These are phyloP conservation scores for Coniosporium tulheliwenetii DNA, from an alignment of 2,329 filamentous ascomycete genomes.

Conservation along the genomic window DNA sequence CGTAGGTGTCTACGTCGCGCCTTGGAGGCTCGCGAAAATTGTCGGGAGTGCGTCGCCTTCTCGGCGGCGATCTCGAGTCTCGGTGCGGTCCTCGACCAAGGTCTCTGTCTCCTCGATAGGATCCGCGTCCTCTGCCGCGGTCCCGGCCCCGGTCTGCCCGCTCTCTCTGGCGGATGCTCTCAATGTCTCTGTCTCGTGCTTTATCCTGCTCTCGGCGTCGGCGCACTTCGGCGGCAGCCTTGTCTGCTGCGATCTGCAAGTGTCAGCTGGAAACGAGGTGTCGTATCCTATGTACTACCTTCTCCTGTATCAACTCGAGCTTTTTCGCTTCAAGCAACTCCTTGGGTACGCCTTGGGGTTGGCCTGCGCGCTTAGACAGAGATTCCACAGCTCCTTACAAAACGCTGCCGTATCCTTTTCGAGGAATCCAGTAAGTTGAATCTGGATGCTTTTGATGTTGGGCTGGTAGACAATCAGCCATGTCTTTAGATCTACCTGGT, in stretches of 20 bases:
- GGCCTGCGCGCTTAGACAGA: slow-evolving; percentile 77
- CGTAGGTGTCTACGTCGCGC: slow-evolving; percentile 40
- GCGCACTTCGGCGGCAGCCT: slow-evolving; percentile 60
- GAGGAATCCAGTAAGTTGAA: slow-evolving; percentile 86
- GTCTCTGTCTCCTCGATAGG: slow-evolving; percentile 27
- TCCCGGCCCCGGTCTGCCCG: slow-evolving; percentile 24
- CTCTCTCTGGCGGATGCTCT: slow-evolving; percentile 51
- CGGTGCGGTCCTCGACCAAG: slow-evolving; percentile 32
- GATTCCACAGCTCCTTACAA: slow-evolving; percentile 85
- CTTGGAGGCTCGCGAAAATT: slow-evolving; percentile 28
- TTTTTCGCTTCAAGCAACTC: slow-evolving; percentile 95
- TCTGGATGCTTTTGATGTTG: slow-evolving; percentile 89
- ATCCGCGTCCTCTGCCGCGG: slow-evolving; percentile 29
- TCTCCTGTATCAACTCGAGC: slow-evolving; percentile 82
- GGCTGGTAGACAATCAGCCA: slow-evolving; percentile 39
- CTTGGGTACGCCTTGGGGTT: slow-evolving; percentile 87
- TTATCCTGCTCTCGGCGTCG: slow-evolving; percentile 56
- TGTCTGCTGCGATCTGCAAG: slow-evolving; percentile 62
- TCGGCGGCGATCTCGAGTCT: slow-evolving; percentile 36
- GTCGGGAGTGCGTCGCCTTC: slow-evolving; percentile 30
- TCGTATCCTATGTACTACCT: slow-evolving; percentile 37
- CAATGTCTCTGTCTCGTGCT: slow-evolving; percentile 54
- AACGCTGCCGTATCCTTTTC: slow-evolving; percentile 82
- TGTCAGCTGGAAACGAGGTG: slow-evolving; percentile 2
- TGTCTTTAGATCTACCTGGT: no score